Base-by-base conservation (phyloP, 2,329 filamentous ascomycete genomes). In the Lasiodiplodia hormozganensis region DNA sequence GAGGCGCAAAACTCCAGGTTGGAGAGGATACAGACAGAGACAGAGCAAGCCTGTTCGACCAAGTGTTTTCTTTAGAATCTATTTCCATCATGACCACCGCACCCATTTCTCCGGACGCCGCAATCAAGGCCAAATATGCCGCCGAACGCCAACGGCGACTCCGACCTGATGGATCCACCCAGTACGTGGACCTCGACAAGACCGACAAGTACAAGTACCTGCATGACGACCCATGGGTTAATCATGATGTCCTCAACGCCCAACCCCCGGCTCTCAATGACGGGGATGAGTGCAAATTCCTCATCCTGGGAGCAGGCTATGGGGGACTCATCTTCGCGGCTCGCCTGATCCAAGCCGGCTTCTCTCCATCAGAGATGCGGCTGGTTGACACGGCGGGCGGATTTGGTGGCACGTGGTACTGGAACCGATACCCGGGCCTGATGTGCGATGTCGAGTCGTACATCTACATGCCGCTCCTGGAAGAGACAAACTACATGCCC, bases 291-390 rank as follows among this genome's bases (percentile, higher is more conserved):
- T 70, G 66, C 60, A 74, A 72, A 70, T 52, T 76, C 28, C 70
- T 80, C 18, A 80, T 85, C 38, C 72, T 83, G 12, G 83, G 84
- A 12, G 82, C 79, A 8, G 84, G 83, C 1, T 83, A 78, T 70
- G 80, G 79, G 11, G 83, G 82, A 6, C 77, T 84, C 28, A 72
- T 83, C 5, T 79, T 78, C 67, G 82, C 81, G 5, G 79, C 79
- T 1, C 74, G 78, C 2, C 70, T 84, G 25, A 73, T 83, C 23
- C 73, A 82, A 69, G 73, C 76, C 3, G 80, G 81, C 2, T 73
- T 82, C 69, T 68, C 54, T 14, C 62, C 71, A 10, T 71, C 75
- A 5, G 77, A 82, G 56, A 78, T 84, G 28, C 70, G 76, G 18
- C 67, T 75, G 4, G 62, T 76, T 28, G 75, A 77, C 18, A 52